Evolutionary conservation across 805 yeast species (phyloP), one percentile per base, ranked within the genome.

Genomic region (Grigorovia transvaalensis): DNA sequence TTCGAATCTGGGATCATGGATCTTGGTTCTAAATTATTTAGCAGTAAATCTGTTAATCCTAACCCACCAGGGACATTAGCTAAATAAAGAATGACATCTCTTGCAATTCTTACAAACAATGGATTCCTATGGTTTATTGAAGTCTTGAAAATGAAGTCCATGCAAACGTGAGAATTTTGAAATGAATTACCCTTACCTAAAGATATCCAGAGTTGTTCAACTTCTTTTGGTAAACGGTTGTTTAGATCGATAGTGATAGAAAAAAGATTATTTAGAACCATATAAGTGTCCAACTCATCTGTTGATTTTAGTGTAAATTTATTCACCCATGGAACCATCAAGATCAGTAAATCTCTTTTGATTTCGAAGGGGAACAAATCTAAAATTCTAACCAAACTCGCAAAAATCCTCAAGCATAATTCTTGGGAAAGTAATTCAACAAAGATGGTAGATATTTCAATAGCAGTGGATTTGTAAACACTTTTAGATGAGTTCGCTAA

Each of bases 181-280:
- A 78, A 75, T 30, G 79, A 76, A n/a, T 78, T 76, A 5, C 85
- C 87, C 48, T 78, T 80, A 1, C 95, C 96, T n/a, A 93, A 71
- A 0, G 97, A 91, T 5, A 87, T 88, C 99, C 99, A 93, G 20
- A 93, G 68, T 0, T 95, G 95, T 65, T 90, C 97, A 11, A 93
- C 88, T 59, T 89, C 98, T 59, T 84, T 85, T 45, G 88, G 87
- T 57, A 88, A 80, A 13, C 74, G 73, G 47, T 84, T 82, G 49
- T 90, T 80, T 58, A 84, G 86, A 53, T 80, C 80, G 41, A 88
- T 80, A 0, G 97, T 88, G 43, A 93, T 84, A 58, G 88, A 97
- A 64, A 90, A 80, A 51, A 91, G 69, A 56, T 90, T 89, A 55
- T 78, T 79, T 57, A 91, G 61, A 1, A 88, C 88, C 95, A 90